Percentiles rank a stretch among this genome's conserved stretches.
These are phyloP conservation scores for Simplicillium sp. DNA, from an alignment of 2,329 filamentous ascomycete species.

Conservation along the genomic window DNA sequence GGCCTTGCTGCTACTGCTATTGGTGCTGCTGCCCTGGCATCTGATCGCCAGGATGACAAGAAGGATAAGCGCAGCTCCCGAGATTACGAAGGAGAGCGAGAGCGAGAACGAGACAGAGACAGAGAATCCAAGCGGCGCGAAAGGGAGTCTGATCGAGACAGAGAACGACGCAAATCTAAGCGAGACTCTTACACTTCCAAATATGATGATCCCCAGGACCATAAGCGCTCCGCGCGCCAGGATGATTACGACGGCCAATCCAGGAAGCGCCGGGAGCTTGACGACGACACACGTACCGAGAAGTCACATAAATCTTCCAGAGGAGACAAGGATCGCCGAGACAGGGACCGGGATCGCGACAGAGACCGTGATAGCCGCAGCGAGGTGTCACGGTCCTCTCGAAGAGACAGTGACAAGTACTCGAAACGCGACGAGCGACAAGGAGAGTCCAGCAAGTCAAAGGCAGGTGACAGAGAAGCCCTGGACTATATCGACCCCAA, in stretches of 20 bases:
- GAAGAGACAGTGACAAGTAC: slow-evolving; percentile 13
- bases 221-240: slow-evolving; percentile 19
- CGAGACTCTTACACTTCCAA: slow-evolving; percentile 19
- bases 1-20: slow-evolving; percentile 39
- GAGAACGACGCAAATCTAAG: slow-evolving; percentile 18
- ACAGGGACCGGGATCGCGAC: slow-evolving; percentile 16
- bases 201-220: slow-evolving; percentile 15
- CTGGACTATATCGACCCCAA: slow-evolving; percentile 13
- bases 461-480: slow-evolving; percentile 16
- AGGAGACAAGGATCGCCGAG: slow-evolving; percentile 11
- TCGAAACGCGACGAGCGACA: slow-evolving; percentile 17
- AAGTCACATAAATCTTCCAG: slow-evolving; percentile 7
- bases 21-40: slow-evolving; percentile 25
- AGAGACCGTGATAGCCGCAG: slow-evolving; percentile 18
- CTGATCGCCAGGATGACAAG: slow-evolving; percentile 14
- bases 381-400: slow-evolving; percentile 13
- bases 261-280: slow-evolving; percentile 18
- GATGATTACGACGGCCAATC: slow-evolving; percentile 20
- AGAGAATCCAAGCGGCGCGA: slow-evolving; percentile 14
- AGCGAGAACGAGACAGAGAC: slow-evolving; percentile 13
- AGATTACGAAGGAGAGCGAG: slow-evolving; percentile 13
- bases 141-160: slow-evolving; percentile 14
- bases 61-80: slow-evolving; percentile 10
- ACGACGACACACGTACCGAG: slow-evolving; percentile 13
- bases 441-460: slow-evolving; percentile 14